Evolutionary conservation across 768 basidiomycete genomes (phyloP), one percentile per base, ranked within the genome.

Genomic region (Rhizopogon vinicolor): DNA sequence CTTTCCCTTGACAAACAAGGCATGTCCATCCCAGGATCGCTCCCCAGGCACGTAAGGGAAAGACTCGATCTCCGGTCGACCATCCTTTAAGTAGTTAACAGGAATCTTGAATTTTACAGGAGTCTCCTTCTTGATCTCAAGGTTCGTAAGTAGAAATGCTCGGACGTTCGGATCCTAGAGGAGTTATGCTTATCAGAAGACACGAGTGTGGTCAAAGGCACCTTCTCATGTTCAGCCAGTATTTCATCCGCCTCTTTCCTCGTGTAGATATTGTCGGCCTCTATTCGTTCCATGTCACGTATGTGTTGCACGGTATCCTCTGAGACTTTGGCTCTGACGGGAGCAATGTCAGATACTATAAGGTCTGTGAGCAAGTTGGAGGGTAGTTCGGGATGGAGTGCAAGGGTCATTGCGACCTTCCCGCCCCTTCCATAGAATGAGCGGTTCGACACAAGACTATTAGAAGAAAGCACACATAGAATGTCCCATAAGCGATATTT

Each of bases 141-240:
- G 75, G 70, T 97, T 97, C 12, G 94, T 95, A 35, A 96, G 74
- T 19, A 97, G 76, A 73, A 94, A 97, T 48, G 91, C 85, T 28
- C 91, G 85, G 29, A 90, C 78, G 44, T 77, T 72, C 0, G 87
- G 69, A 46, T 91, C 85, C 94, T 96, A 58, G n/a, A 22, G 29
- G 42, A 3, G 45, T 14, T 31, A n/a, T 71, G 31, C 33, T 41
- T 14, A 22, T 37, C 10, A 25, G 6, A 19, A 19, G 7, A 14
- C 19, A 18, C 9, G 33, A 3, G 6, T 22, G 22, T 3, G 37
- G 8, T 18, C 5, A 55, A 51, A 70, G 76, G 4, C 51, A 88
- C 93, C 51, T 80, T 72, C 65, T 94, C 91, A 51, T 78, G 80
- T 49, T 78, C 69, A 13, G 75, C 65, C 7, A 97, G 68, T 7